Base-by-base conservation (phyloP, 2,329 filamentous ascomycete genomes). In the Westerdykella sp. region DNA sequence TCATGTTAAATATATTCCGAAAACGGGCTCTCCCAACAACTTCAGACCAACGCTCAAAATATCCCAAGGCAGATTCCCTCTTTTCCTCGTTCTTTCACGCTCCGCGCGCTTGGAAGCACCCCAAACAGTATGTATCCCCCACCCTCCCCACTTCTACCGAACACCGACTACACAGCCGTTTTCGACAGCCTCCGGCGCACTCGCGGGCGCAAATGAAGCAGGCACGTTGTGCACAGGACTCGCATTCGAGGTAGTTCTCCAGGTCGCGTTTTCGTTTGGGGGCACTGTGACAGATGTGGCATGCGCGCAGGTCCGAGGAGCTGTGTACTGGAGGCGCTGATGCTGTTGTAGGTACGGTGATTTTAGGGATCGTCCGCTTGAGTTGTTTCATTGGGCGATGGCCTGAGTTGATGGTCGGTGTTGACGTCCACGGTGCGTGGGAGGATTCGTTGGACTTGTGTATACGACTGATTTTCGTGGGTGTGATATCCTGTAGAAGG, bases 121-220 rank as follows among this genome's bases (percentile, higher is more conserved):
- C 80, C 38, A 84, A 63, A 55, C 83, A 87, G 45, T 80, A 76
- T 5, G 84, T 75, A 38, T 85, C 81, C 21, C 83, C 83, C 41
- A 84, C 76, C 15, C 68, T 56, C 0, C 81, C 82, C 18, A 72
- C 73, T 59, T 87, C 83, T 3, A 85, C 74, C 58, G 82, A 85
- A 64, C 83, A 87, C 14, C 75, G 73, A 56, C 82, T 84, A 59
- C 83, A 87, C 2, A 85, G 70, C 52, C 78, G 74, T 28, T 72
- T 66, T 7, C 70, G 67, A 32, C 67, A 68, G 71, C 73, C 76
- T 2, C 77, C 77, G 11, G 75, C 68, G 53, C 83, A 87, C 51
- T 79, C 70, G 21, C 83, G 69, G 36, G 84, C 76, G 59, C 83
- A 87, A n/a, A 87, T 73, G 56, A 77, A 85, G 59, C 83, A 87